Conservation (phyloP, 176 grass and related monocot species). For the Juncus inflexus region DNA sequence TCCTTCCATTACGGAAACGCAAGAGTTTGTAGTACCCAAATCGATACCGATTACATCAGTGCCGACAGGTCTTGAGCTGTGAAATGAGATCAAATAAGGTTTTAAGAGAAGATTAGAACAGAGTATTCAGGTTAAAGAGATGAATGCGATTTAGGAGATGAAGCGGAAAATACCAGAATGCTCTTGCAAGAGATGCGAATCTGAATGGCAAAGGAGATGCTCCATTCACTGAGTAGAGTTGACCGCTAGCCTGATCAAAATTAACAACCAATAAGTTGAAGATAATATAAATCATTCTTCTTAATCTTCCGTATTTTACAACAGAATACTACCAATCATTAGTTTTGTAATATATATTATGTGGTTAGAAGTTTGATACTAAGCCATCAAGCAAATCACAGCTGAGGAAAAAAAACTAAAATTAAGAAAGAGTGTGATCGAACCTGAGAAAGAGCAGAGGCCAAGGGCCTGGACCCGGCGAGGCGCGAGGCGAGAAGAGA, state of each 20-base stretch:
- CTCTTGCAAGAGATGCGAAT: constrained; percentile 53
- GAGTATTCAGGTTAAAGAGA: background rate
- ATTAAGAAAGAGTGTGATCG: background rate
- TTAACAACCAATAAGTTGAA: background rate
- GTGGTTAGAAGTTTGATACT: no score
- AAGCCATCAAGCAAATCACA: background rate
- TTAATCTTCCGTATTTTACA: no score
- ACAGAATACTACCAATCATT: no score
- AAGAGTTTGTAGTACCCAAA: constrained; percentile 89
- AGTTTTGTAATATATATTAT: no score
- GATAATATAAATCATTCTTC: background rate
- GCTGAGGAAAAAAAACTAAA: background rate
- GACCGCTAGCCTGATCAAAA: constrained; percentile 35
- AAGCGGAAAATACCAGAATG: constrained; percentile 51
- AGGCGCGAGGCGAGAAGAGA: constrained; percentile 66
- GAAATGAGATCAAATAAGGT: constrained; percentile 9
- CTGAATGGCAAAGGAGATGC: constrained; percentile 43
- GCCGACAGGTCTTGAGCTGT: constrained; percentile 61
- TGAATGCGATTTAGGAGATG: background rate
- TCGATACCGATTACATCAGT: constrained; percentile 89
- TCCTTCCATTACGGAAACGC: constrained; percentile 86
- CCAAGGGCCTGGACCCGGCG: constrained; percentile 46
- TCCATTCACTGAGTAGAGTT: constrained; percentile 25
- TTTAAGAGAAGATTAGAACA: background rate
- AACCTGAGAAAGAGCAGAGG: constrained; percentile 61